Conservation (phyloP, 1,139 yeast genomes). For the Diutina pseudorugosa region DNA sequence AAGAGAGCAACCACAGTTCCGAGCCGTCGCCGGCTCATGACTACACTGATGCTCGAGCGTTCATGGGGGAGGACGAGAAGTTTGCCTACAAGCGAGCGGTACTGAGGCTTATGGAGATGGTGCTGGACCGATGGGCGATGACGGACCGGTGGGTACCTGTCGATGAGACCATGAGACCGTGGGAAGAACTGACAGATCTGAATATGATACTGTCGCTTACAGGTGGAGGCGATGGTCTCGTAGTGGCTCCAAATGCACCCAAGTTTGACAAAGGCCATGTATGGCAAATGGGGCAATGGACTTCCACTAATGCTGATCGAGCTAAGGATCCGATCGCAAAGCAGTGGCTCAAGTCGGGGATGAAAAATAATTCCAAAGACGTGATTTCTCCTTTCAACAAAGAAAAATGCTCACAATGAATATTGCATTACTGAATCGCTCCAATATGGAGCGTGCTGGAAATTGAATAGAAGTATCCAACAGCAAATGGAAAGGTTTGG, state of each 20-base stretch:
- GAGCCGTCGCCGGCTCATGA: conserved; percentile 11
- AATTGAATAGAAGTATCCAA: too few relatives aligned
- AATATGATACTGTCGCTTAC: neutral
- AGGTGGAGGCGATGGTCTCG: neutral
- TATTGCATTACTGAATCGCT: too few relatives aligned
- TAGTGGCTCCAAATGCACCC: neutral
- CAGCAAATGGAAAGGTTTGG: too few relatives aligned
- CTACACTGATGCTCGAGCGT: conserved; percentile 40
- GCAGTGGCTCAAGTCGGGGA: neutral
- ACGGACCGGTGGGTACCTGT: conserved; percentile 50
- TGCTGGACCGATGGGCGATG: conserved; percentile 9
- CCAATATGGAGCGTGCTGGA: too few relatives aligned
- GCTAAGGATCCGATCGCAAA: conserved; percentile 2
- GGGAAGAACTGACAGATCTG: conserved; percentile 29
- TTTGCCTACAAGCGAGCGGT: conserved; percentile 68
- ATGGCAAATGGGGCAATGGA: conserved; percentile 3
- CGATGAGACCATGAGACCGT: conserved; percentile 41
- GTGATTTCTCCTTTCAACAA: neutral
- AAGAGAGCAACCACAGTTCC: neutral
- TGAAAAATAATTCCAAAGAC: neutral
- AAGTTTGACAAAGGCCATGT: neutral
- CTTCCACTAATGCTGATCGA: neutral
- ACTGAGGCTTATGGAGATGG: conserved; percentile 58
- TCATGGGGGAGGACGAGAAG: conserved; percentile 69
- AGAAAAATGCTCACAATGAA: neutral